Percentiles rank a stretch among this genome's conserved stretches.
Conservation (phyloP, 805 yeast genomes). For the Saccharomycopsis sp. region DNA sequence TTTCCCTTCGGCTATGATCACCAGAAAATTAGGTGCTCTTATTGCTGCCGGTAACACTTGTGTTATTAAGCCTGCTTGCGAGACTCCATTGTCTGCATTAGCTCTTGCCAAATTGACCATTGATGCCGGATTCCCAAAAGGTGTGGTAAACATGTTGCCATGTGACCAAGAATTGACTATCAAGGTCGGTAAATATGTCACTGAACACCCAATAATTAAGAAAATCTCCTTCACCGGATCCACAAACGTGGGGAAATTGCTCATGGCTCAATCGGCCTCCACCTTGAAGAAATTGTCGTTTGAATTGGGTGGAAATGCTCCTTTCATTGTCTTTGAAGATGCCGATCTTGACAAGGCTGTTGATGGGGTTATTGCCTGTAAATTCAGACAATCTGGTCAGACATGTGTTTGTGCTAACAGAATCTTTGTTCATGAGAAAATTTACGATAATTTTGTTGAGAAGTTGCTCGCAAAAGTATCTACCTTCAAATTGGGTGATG, state of each 20-base stretch:
- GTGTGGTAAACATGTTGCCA: constrained; percentile 59
- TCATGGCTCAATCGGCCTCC: constrained; percentile 54
- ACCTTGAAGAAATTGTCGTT: constrained; percentile 65
- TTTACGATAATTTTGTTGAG: constrained; percentile 57
- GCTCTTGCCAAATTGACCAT: constrained; percentile 56
- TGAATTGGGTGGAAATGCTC: constrained; percentile 80
- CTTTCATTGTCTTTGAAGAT: constrained; percentile 68
- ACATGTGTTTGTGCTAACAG: constrained; percentile 80
- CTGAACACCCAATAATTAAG: constrained; percentile 48
- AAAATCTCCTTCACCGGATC: constrained; percentile 78
- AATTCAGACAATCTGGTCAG: constrained; percentile 74
- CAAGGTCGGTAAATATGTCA: constrained; percentile 48
- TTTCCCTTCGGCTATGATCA: constrained; percentile 74
- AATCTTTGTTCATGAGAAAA: constrained; percentile 52
- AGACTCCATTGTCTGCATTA: constrained; percentile 68
- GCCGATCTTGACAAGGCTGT: constrained; percentile 64
- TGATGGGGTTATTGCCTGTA: constrained; percentile 56
- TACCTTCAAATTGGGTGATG: constrained; percentile 53
- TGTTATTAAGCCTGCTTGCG: constrained; percentile 70
- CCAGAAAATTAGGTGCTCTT: constrained; percentile 70
- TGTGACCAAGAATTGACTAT: constrained; percentile 33
- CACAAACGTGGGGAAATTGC: constrained; percentile 61
- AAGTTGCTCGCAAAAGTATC: constrained; percentile 42
- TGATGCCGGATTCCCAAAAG: constrained; percentile 67
- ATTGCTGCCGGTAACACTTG: constrained; percentile 75